A percentile compares a stretch with the other conserved stretches of the same genome.
Conservation (phyloP, 495 filamentous ascomycete species). For the Massariosphaeria phaeospora region DNA sequence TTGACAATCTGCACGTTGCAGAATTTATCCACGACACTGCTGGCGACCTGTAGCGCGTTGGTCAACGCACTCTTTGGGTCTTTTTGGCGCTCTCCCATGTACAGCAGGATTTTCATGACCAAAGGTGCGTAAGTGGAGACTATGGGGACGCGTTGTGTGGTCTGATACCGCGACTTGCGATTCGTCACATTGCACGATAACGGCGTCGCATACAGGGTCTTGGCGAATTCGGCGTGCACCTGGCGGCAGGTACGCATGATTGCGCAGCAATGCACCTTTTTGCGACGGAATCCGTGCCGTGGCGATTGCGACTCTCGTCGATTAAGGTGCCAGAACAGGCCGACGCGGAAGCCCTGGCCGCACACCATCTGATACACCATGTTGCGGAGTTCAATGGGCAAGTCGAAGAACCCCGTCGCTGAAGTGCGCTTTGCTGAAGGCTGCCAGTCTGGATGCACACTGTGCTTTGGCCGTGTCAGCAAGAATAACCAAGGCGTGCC, state of each 20-base stretch:
- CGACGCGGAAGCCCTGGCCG: neutral
- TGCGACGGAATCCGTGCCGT: too few species aligned
- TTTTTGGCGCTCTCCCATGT: too few species aligned
- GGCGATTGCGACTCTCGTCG: neutral
- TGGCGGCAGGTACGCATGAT: neutral
- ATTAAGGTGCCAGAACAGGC: neutral
- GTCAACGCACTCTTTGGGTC: too few species aligned
- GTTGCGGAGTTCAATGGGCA: constrained; percentile 1
- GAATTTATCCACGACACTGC: too few species aligned
- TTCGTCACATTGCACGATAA: too few species aligned
- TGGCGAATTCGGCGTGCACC: neutral
- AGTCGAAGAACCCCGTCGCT: neutral
- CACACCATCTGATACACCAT: neutral
- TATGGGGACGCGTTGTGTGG: neutral
- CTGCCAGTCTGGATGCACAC: neutral
- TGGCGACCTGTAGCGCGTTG: too few species aligned
- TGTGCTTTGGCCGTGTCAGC: neutral
- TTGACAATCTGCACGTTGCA: too few species aligned
- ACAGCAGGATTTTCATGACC: too few species aligned
- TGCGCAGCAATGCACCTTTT: neutral
- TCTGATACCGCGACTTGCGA: neutral
- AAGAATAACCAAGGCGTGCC: neutral
- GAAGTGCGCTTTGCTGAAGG: neutral
- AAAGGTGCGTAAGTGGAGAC: too few species aligned
- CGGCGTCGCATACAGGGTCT: neutral